Percentiles rank a stretch among this genome's conserved stretches.
phyloP scores from a whole-genome alignment of 805 yeast genomes.

The Candida awuae region DNA sequence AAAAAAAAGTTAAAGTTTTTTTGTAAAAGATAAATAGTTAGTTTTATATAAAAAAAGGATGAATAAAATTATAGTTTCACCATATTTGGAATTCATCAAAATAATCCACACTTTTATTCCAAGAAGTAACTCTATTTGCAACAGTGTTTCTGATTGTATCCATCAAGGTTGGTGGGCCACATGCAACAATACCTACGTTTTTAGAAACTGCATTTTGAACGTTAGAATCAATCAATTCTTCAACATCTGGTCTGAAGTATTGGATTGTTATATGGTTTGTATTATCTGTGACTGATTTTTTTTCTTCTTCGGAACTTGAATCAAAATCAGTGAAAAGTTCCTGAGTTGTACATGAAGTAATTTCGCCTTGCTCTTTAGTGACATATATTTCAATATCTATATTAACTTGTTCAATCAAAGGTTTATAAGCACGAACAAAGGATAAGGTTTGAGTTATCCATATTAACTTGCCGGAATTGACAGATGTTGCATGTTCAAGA shows the following conservation, averaged over 20 bases:
- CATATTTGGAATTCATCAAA: conserved; percentile 72
- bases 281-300: neutral
- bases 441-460: conserved; percentile 53
- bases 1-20: too few relatives aligned
- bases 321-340: neutral
- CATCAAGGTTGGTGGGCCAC: conserved; percentile 40
- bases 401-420: conserved; percentile 22
- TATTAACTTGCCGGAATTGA: conserved; percentile 35
- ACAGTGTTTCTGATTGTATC: conserved; percentile 47
- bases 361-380: conserved; percentile 26
- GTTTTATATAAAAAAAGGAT: neutral
- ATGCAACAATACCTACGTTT: conserved; percentile 34
- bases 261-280: conserved; percentile 25
- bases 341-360: neutral
- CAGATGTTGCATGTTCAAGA: conserved; percentile 29
- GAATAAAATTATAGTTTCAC: conserved; percentile 28
- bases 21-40: neutral
- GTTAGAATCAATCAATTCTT: conserved; percentile 27
- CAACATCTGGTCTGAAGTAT: conserved; percentile 34
- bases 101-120: conserved; percentile 50
- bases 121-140: conserved; percentile 32
- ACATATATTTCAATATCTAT: conserved; percentile 30
- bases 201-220: conserved; percentile 29
- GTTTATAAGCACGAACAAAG: conserved; percentile 37
- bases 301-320: conserved; percentile 6